Evolutionary conservation across 768 basidiomycete species (phyloP).

Genomic region (Cyathus striatus): DNA sequence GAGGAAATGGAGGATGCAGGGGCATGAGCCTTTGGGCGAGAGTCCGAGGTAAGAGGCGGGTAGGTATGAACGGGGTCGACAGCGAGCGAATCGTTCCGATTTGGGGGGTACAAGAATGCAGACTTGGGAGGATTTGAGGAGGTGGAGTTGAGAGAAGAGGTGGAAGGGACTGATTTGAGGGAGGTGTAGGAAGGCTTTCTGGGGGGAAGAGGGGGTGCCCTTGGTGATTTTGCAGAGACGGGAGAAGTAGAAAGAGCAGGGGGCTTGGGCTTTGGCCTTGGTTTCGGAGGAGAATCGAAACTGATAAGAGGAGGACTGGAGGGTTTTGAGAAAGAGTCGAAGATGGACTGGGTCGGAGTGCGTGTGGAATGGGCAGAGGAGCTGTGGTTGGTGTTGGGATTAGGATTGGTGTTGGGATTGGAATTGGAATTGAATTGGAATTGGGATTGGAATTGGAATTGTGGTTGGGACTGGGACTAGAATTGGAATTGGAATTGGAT

Average conservation of each 20-base stretch:
- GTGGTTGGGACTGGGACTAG: too few species aligned
- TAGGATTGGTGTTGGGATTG: conserved; percentile 7
- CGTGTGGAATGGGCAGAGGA: conserved; percentile 8
- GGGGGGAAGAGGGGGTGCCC: conserved; percentile 63
- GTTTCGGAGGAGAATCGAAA: conserved; percentile 45
- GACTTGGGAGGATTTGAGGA: conserved; percentile 10
- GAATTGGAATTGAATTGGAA: too few species aligned
- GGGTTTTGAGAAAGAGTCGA: conserved; percentile 5
- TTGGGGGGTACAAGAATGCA: conserved; percentile 24
- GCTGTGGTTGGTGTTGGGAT: conserved; percentile 6
- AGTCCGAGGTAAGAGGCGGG: conserved; percentile 37
- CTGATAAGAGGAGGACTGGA: conserved; percentile 44
- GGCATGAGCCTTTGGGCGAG: conserved; percentile 42
- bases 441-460: too few species aligned
- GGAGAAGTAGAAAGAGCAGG: conserved; percentile 10
- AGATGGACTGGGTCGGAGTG: conserved; percentile 22
- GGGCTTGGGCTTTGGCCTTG: conserved; percentile 19
- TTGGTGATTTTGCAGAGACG: conserved; percentile 10
- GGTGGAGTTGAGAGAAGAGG: conserved; percentile 19
- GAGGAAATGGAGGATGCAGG: conserved; percentile 74
- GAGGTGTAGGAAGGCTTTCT: conserved; percentile 55
- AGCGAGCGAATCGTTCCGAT: conserved; percentile 41
- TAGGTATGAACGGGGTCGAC: conserved; percentile 57
- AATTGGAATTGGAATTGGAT: too few species aligned
- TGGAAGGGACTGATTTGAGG: conserved; percentile 34